Base-by-base conservation (phyloP, 495 filamentous ascomycete species). In the Daldinia vernicosa region DNA sequence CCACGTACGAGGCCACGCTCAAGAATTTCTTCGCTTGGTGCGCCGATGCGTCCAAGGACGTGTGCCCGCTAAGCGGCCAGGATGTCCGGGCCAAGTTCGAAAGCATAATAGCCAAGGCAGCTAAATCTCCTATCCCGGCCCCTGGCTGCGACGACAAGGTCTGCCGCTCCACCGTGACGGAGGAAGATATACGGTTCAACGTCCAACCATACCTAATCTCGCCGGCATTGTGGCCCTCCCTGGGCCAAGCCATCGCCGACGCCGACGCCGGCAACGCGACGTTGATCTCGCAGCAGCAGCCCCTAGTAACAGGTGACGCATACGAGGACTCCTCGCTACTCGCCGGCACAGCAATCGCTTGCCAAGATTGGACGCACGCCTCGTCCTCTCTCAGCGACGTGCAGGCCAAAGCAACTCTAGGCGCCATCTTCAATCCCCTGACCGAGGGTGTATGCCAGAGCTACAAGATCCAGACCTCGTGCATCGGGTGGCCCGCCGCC, bases 11-110 rank as follows among this genome's bases (percentile, higher is more conserved):
- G 57, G 51, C 64, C 30, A 72, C 64, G 3, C 66, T 83, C 11
- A 70, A 75, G 67, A 69, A 76, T 22, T 83, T 83, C 75, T 79
- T 80, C 63, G 19, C 50, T 5, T 84, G 82, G 81, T 78, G 76
- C 66, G 37, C 63, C 32, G 15, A 54, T n/a, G 53, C 69, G 14
- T 7, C 50, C 11, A 19, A 60, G 19, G 63, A 70, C 1, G 77
- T 70, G 28, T 80, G 76, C 52, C 55, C 73, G 1, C 66, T 81
- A 1, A 56, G 72, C 17, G 75, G 76, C 14, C 52, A 74, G 40
- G 74, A 80, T 39, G 66, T 76, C 5, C 70, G 71, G 51, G 69
- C 67, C 8, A 66, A 78, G 32, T 81, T 72, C 69, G 35, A 71
- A 9, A 64, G 65, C 45, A 66, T 75, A n/a, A 28, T 66, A 4